phyloP scores from a whole-genome alignment of 1,284 basidiomycete species.

The Cutaneotrichosporon daszewskae region DNA sequence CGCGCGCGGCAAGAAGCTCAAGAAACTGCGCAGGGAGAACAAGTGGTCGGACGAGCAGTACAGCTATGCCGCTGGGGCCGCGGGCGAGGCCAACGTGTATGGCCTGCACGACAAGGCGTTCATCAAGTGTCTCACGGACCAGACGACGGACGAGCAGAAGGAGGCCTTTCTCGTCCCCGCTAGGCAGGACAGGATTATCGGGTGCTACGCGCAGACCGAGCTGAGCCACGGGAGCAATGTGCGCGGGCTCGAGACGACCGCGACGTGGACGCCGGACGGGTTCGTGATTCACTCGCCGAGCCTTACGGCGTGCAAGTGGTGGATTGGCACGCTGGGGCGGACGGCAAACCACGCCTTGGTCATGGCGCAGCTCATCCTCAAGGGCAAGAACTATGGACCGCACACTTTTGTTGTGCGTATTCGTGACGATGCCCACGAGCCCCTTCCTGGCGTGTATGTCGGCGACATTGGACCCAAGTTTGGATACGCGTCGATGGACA shows the following conservation, averaged over 20 bases:
- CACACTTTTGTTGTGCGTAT: slow-evolving; percentile 57
- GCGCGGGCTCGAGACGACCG: slow-evolving; percentile 56
- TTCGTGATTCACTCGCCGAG: slow-evolving; percentile 55
- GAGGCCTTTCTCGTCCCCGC: slow-evolving; percentile 9
- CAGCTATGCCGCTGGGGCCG: not conserved
- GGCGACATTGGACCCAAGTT: slow-evolving; percentile 58
- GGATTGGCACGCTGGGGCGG: slow-evolving; percentile 56
- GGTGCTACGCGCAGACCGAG: slow-evolving; percentile 55
- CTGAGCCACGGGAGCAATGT: slow-evolving; percentile 53
- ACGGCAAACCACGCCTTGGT: slow-evolving; percentile 56
- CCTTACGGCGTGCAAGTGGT: slow-evolving; percentile 52
- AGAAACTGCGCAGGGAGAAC: slow-evolving; percentile 5
- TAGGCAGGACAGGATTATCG: slow-evolving; percentile 42
- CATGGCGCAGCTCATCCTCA: slow-evolving; percentile 54
- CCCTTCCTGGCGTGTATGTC: slow-evolving; percentile 53
- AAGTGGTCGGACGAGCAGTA: slow-evolving; percentile 7
- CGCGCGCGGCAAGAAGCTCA: slow-evolving; percentile 10
- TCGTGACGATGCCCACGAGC: slow-evolving; percentile 51
- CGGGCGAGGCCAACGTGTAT: slow-evolving; percentile 9
- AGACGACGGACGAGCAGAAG: slow-evolving; percentile 11
- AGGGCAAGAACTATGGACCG: slow-evolving; percentile 53
- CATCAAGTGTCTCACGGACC: slow-evolving; percentile 10
- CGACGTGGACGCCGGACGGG: slow-evolving; percentile 55
- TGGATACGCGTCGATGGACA: slow-evolving; percentile 51
- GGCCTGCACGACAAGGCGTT: slow-evolving; percentile 13